phyloP scores from a whole-genome alignment of 208 protist species.

The Plasmodiophora brassicae region DNA sequence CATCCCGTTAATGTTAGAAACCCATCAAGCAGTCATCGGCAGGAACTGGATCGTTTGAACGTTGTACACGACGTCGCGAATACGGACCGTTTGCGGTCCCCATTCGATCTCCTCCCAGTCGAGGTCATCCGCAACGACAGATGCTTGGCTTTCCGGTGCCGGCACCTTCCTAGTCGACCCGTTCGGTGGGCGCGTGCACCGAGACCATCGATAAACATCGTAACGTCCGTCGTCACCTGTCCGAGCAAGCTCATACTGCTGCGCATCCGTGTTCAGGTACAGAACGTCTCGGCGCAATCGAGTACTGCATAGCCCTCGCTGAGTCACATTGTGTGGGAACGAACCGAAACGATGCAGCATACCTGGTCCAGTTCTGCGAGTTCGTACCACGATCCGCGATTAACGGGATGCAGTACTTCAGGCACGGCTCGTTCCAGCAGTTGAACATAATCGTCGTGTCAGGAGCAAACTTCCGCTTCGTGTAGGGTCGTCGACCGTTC shows the following conservation, averaged over 20 bases:
- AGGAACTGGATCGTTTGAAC: not conserved
- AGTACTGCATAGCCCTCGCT: not conserved
- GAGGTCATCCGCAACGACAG: not conserved
- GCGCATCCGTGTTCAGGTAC: not conserved
- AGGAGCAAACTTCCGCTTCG: not conserved
- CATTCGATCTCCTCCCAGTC: conserved; percentile 29
- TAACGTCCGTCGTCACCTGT: not conserved
- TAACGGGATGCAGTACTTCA: not conserved
- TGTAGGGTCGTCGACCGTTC: not conserved
- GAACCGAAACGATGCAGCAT: not conserved
- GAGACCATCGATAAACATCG: conserved; percentile 7
- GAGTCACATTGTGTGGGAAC: not conserved
- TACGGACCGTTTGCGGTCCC: not conserved
- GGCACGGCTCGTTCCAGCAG: not conserved
- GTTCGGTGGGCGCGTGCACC: not conserved
- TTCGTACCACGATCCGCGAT: not conserved
- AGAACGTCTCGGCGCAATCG: not conserved
- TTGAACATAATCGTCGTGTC: conserved; percentile 29
- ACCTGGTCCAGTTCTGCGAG: not conserved
- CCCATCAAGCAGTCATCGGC: conserved; percentile 14
- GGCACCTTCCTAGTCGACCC: not conserved
- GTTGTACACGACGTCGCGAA: not conserved
- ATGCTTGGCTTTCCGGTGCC: not conserved
- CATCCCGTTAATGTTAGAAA: too few relatives aligned
- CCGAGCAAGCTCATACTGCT: not conserved